These are phyloP conservation scores for Myriangium duriaei DNA, from an alignment of 2,329 filamentous ascomycete genomes.

Conservation along the genomic window DNA sequence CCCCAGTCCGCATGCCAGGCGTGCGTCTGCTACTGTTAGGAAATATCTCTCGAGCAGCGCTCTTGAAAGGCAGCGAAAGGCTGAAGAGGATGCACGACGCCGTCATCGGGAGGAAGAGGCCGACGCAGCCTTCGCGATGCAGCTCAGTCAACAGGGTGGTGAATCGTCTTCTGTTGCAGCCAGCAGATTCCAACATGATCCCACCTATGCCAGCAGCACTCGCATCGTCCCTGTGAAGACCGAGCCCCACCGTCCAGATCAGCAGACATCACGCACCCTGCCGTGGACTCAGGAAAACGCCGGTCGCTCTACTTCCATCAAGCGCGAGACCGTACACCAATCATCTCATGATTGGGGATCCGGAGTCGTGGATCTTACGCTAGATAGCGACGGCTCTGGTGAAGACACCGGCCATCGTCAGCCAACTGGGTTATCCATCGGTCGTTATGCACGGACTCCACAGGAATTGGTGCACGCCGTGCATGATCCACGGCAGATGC, in stretches of 20 bases:
- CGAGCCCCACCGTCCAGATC: too few species aligned
- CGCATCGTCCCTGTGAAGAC: too few species aligned
- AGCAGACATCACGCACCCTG: too few species aligned
- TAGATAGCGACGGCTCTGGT: not conserved
- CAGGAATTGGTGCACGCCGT: not conserved
- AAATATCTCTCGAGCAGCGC: not conserved
- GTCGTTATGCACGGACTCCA: not conserved
- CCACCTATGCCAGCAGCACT: too few species aligned
- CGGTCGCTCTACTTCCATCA: too few species aligned
- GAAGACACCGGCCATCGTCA: not conserved
- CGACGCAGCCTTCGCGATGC: constrained; percentile 18
- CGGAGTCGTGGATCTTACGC: not conserved
- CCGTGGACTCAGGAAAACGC: too few species aligned
- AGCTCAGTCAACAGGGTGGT: constrained; percentile 15
- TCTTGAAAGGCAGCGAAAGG: constrained; percentile 8
- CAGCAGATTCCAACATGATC: too few species aligned
- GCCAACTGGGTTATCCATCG: not conserved
- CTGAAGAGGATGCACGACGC: constrained; percentile 9
- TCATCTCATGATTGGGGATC: too few species aligned
- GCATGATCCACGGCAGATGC: too few species aligned
- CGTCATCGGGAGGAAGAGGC: constrained; percentile 13
- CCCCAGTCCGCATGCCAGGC: not conserved
- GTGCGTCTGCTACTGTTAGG: not conserved
- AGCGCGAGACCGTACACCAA: too few species aligned
- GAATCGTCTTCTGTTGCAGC: constrained; percentile 7